Evolutionary conservation across 805 yeast genomes (phyloP).

Genomic region (Kodamaea fukazawae): DNA sequence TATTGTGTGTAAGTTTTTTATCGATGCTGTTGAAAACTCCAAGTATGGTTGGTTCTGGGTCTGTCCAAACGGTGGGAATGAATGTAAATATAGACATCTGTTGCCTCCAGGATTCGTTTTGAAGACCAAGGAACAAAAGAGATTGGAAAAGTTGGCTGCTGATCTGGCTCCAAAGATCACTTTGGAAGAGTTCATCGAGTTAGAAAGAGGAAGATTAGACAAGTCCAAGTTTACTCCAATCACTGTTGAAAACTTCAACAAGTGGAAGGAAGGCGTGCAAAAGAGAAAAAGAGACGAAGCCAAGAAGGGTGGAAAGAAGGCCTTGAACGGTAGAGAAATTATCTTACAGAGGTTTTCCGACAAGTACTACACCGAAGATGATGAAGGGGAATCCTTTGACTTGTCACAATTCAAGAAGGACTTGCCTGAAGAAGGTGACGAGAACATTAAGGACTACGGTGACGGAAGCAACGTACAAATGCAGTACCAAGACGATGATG

Average conservation of each 20-base stretch:
- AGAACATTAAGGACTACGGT: slow-evolving; percentile 66
- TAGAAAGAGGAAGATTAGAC: slow-evolving; percentile 85
- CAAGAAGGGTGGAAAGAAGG: slow-evolving; percentile 42
- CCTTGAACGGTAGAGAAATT: slow-evolving; percentile 65
- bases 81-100: slow-evolving; percentile 92
- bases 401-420: slow-evolving; percentile 55
- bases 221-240: slow-evolving; percentile 78
- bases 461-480: slow-evolving; percentile 50
- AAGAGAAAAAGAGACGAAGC: slow-evolving; percentile 48
- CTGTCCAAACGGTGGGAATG: slow-evolving; percentile 92
- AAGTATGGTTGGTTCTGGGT: slow-evolving; percentile 99
- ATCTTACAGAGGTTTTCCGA: slow-evolving; percentile 59
- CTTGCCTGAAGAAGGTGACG: slow-evolving; percentile 42
- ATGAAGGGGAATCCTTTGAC: slow-evolving; percentile 48
- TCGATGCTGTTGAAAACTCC: slow-evolving; percentile 95
- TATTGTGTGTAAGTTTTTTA: slow-evolving; percentile 87
- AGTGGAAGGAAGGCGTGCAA: slow-evolving; percentile 76
- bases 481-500: slow-evolving; percentile 13
- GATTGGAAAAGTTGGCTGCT: slow-evolving; percentile 79
- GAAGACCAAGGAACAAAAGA: slow-evolving; percentile 94
- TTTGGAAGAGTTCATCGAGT: slow-evolving; percentile 91
- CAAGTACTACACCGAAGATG: slow-evolving; percentile 52
- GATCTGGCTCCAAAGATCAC: slow-evolving; percentile 88
- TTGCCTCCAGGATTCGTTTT: slow-evolving; percentile 95
- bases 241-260: slow-evolving; percentile 70